Conservation (phyloP, 768 basidiomycete genomes). For the Rhodotorula babjevae region DNA sequence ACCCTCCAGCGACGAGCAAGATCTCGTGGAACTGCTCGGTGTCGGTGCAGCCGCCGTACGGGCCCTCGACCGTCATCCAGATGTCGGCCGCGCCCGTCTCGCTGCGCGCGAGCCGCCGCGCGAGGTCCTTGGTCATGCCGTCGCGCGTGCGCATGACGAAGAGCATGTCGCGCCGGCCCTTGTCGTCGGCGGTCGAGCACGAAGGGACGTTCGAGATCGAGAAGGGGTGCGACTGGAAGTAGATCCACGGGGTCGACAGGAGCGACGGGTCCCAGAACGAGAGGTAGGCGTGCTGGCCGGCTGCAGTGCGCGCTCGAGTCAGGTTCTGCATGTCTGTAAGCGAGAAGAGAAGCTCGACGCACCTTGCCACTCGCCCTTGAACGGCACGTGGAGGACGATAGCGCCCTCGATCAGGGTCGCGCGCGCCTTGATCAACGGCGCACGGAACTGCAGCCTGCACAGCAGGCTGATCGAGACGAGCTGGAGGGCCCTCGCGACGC, state of each 20-base stretch:
- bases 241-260: conserved; percentile 10
- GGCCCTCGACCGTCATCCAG: conserved; percentile 15
- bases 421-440: conserved; percentile 26
- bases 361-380: conserved; percentile 30
- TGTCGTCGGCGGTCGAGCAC: conserved; percentile 13
- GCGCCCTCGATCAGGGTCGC: conserved; percentile 32
- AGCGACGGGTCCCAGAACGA: conserved; percentile 25
- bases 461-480: conserved; percentile 22
- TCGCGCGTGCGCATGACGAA: conserved; percentile 36
- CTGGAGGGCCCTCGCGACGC: conserved; percentile 13
- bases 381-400: conserved; percentile 28
- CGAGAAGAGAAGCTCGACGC: background rate
- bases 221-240: conserved; percentile 36
- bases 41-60: conserved; percentile 14
- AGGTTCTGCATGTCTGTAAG: background rate
- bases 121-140: conserved; percentile 32
- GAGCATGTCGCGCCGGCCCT: conserved; percentile 31
- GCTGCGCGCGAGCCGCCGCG: conserved; percentile 5
- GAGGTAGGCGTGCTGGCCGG: conserved; percentile 22
- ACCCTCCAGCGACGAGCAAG: conserved; percentile 32
- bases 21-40: conserved; percentile 31
- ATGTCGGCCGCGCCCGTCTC: conserved; percentile 10
- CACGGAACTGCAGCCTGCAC: conserved; percentile 12
- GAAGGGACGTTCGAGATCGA: conserved; percentile 33
- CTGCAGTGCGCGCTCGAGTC: background rate